Percentiles rank a stretch among this genome's conserved stretches.
Conservation (phyloP, 192 early-diverging fungal genomes). For the Backusella tarrabulga region DNA sequence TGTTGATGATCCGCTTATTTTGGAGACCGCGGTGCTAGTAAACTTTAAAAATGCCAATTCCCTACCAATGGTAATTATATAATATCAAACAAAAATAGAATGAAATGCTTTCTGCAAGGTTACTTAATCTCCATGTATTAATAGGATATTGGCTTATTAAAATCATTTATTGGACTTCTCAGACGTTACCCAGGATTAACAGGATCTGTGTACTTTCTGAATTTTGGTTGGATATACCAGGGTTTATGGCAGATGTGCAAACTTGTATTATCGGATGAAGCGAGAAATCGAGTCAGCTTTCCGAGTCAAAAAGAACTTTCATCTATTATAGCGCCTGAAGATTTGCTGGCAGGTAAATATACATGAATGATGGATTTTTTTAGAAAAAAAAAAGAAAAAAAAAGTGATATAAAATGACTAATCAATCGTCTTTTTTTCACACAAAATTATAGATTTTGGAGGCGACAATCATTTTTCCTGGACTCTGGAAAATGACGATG, state of each 20-base stretch:
- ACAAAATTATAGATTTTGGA: constrained; percentile 23
- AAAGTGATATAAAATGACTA: not conserved
- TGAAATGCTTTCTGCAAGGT: not conserved
- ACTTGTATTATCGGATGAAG: constrained; percentile 35
- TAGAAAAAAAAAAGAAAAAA: not conserved
- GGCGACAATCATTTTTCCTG: constrained; percentile 34
- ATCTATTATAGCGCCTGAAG: constrained; percentile 23
- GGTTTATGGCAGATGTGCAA: constrained; percentile 45
- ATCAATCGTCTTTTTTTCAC: not conserved
- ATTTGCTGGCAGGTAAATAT: constrained; percentile 31
- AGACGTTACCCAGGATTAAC: constrained; percentile 27
- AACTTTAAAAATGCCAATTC: constrained; percentile 28
- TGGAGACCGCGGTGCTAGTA: constrained; percentile 18
- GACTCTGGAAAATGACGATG: constrained; percentile 22
- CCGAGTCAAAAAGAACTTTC: constrained; percentile 23
- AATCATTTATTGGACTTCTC: constrained; percentile 1
- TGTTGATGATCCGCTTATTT: constrained; percentile 11
- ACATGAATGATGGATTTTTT: not conserved
- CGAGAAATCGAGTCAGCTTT: constrained; percentile 36
- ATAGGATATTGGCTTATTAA: constrained; percentile 10
- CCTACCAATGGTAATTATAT: constrained; percentile 19
- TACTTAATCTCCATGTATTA: not conserved
- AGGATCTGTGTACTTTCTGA: constrained; percentile 35
- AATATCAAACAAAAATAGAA: not conserved
- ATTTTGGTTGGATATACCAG: constrained; percentile 47